Evolutionary conservation across 352 stramenopile species (phyloP).

Genomic region (Phytophthora citricola): DNA sequence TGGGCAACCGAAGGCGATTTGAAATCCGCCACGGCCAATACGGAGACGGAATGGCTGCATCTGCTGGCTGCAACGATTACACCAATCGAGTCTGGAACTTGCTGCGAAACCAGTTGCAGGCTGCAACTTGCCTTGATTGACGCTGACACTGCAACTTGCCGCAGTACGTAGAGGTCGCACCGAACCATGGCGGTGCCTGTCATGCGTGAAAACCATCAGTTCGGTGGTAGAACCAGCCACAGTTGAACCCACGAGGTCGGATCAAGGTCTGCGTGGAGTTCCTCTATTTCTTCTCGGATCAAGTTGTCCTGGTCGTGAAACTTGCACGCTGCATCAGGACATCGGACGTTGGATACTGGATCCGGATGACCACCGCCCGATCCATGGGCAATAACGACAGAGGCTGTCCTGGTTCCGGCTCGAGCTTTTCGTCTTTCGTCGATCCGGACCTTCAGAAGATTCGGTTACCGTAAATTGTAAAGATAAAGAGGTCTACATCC

Average conservation of each 20-base stretch:
- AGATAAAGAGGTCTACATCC: neutral
- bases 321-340: constrained; percentile 3
- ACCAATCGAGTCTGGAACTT: constrained; percentile 25
- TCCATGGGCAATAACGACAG: constrained; percentile 13
- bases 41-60: constrained; percentile 13
- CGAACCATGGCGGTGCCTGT: neutral
- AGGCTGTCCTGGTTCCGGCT: constrained; percentile 27
- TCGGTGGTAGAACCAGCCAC: constrained; percentile 2
- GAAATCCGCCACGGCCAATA: constrained; percentile 19
- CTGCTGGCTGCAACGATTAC: constrained; percentile 18
- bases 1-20: constrained; percentile 19
- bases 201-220: neutral
- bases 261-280: neutral
- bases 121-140: constrained; percentile 3
- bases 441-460: constrained; percentile 21
- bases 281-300: neutral
- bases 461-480: constrained; percentile 14
- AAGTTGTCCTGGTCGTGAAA: neutral
- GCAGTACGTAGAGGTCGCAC: constrained; percentile 9
- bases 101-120: constrained; percentile 27
- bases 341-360: constrained; percentile 9
- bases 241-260: constrained; percentile 3
- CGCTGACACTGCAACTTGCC: constrained; percentile 6
- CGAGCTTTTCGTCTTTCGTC: constrained; percentile 24
- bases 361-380: neutral